phyloP scores from a whole-genome alignment of 192 early-diverging fungal genomes.

The Backusella morwellensis region DNA sequence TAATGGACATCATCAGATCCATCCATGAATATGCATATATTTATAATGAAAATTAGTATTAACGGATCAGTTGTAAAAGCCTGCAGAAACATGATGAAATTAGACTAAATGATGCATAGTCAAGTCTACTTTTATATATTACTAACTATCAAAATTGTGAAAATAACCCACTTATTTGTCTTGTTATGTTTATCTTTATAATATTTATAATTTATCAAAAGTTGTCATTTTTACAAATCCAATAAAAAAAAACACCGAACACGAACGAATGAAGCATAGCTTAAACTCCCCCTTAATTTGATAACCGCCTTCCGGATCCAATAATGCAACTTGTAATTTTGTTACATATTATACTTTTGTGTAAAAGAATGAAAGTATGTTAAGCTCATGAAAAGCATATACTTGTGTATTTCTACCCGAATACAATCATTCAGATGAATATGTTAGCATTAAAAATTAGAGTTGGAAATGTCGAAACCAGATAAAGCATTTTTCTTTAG shows the following conservation, averaged over 20 bases:
- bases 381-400: background rate
- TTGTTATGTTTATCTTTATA: background rate
- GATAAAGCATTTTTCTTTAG: too few species aligned
- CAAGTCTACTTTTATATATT: background rate
- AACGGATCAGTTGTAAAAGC: background rate
- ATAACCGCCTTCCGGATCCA: background rate
- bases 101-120: background rate
- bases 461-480: too few species aligned
- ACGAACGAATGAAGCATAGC: background rate
- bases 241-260: background rate
- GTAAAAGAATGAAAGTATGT: background rate
- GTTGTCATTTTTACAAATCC: background rate
- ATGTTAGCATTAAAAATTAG: too few species aligned
- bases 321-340: background rate
- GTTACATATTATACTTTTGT: background rate
- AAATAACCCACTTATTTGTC: background rate
- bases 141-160: background rate
- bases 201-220: background rate
- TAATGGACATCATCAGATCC: too few species aligned
- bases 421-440: too few species aligned
- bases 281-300: background rate
- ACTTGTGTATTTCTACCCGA: too few species aligned
- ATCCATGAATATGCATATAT: too few species aligned
- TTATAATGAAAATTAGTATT: background rate
- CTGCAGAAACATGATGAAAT: background rate